Evolutionary conservation across 192 early-diverging fungal species (phyloP).

Genomic region (Backusella liffmaniae): DNA sequence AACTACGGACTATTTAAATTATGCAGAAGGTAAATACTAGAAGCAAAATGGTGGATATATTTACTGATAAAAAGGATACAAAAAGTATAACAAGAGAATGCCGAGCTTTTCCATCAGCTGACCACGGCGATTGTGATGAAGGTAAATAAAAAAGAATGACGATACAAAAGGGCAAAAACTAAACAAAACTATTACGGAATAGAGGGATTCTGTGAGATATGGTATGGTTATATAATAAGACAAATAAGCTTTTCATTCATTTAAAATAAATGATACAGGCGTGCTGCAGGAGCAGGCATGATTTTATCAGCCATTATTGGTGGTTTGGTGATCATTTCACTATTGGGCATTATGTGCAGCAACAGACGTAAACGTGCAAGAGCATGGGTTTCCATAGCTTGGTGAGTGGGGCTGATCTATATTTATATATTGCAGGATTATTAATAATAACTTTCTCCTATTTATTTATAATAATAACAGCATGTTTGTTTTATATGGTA

Average conservation of each 20-base stretch:
- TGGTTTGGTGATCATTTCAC: slow-evolving; percentile 20
- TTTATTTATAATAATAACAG: not conserved
- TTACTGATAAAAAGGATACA: not conserved
- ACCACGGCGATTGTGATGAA: slow-evolving; percentile 30
- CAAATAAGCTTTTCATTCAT: not conserved
- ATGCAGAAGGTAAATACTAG: slow-evolving; percentile 19
- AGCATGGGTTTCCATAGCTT: slow-evolving; percentile 27
- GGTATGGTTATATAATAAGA: slow-evolving; percentile 5
- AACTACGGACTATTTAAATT: slow-evolving; percentile 33
- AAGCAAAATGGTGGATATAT: not conserved
- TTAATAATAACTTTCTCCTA: not conserved
- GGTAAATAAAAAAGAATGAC: slow-evolving; percentile 3
- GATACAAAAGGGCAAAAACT: not conserved
- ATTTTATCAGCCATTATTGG: slow-evolving; percentile 31
- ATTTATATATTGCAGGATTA: not conserved
- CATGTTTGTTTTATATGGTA: slow-evolving; percentile 6
- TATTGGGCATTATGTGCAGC: slow-evolving; percentile 33
- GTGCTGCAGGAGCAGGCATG: slow-evolving; percentile 31
- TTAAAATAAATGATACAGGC: slow-evolving; percentile 8
- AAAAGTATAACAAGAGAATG: slow-evolving; percentile 31
- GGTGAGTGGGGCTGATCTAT: slow-evolving; percentile 9
- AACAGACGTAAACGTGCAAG: slow-evolving; percentile 26
- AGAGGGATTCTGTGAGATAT: slow-evolving; percentile 38
- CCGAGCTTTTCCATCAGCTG: slow-evolving; percentile 31
- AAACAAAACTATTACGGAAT: not conserved